Evolutionary conservation across 768 basidiomycete genomes (phyloP), one percentile per base, ranked within the genome.

Genomic region (Trametes cingulata): DNA sequence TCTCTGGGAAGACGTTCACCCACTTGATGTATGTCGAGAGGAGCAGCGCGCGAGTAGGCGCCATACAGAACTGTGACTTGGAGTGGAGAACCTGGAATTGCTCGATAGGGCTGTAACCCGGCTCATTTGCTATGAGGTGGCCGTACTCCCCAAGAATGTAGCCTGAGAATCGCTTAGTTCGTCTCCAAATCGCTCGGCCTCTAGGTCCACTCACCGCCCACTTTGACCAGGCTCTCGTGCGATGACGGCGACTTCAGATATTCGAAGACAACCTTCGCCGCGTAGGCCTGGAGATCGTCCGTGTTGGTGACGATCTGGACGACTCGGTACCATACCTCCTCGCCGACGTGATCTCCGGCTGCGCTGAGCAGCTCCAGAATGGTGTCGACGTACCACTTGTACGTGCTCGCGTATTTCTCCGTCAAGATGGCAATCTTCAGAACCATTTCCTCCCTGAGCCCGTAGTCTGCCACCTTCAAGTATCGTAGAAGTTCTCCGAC

Each of bases 1-100:
- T 97, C 73, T 99, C 97, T 19, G 97, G 97, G 75, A 98, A 99
- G 57, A 99, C 92, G 72, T 99, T 99, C 64, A 97, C 94, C 96
- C 96, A 98, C 83, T 99, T 99, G 78, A 98, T 89, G 72, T 99
- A 99, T 0, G 97, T 98, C 12, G 97, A 96, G 36, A 99, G 80
- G 25, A 99, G 84, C 29, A 99, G 80, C 0, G 95, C 90, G 35
- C 96, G 86, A 8, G 97, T 98, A 29, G 95, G 78, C 5, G 95
- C 94, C 37, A 91, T 83, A 70, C 95, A 97, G 70, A 93, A 91
- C 72, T 96, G 94, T 14, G 95, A 95, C 72, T 98, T 98, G 7
- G 93, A 85, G 74, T 99, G 95, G 6, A 98, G 76, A 3, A 90
- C 79, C 64, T 91, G 90, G 73, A 98, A 97, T 68, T 98, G 97